These are phyloP conservation scores for Solanum chacoense DNA, from an alignment of 305 asterid species.

Conservation along the genomic window DNA sequence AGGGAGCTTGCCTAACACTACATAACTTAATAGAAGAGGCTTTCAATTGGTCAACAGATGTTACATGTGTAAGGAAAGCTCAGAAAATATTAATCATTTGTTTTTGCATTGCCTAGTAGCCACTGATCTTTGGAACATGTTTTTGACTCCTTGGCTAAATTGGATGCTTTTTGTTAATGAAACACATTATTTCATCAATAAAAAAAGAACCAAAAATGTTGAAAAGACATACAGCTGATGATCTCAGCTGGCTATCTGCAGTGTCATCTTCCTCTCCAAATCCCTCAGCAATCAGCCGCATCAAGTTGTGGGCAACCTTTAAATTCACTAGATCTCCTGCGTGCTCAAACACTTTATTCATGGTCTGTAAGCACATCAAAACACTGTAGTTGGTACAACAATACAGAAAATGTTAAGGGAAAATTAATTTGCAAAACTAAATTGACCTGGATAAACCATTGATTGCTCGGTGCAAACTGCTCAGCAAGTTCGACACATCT, in stretches of 20 bases:
- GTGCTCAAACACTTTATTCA: slow-evolving; percentile 96
- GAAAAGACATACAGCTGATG: slow-evolving; percentile 77
- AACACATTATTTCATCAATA: neutral
- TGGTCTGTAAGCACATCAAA: slow-evolving; percentile 44
- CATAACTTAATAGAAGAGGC: neutral
- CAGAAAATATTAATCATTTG: neutral
- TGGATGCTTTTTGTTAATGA: neutral
- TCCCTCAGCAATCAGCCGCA: slow-evolving; percentile 95
- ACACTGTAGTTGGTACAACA: neutral
- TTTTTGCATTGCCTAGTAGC: neutral
- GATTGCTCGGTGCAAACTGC: slow-evolving; percentile 98
- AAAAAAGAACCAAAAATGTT: neutral
- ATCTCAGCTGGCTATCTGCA: slow-evolving; percentile 86
- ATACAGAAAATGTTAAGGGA: neutral
- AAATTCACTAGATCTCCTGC: slow-evolving; percentile 92
- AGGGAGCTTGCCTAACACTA: neutral
- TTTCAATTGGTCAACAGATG: neutral
- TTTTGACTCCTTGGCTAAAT: neutral
- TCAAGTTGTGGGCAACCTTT: slow-evolving; percentile 92
- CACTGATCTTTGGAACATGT: neutral
- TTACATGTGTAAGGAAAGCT: neutral
- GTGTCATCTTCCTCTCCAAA: slow-evolving; percentile 84
- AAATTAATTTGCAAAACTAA: neutral
- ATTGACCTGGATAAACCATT: slow-evolving; percentile 93
- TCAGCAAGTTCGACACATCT: slow-evolving; percentile 98